A percentile compares a stretch with the other conserved stretches of the same genome.
Evolutionary conservation across 2,329 filamentous ascomycete genomes (phyloP).

Genomic region (Sclerotinia spermophila): DNA sequence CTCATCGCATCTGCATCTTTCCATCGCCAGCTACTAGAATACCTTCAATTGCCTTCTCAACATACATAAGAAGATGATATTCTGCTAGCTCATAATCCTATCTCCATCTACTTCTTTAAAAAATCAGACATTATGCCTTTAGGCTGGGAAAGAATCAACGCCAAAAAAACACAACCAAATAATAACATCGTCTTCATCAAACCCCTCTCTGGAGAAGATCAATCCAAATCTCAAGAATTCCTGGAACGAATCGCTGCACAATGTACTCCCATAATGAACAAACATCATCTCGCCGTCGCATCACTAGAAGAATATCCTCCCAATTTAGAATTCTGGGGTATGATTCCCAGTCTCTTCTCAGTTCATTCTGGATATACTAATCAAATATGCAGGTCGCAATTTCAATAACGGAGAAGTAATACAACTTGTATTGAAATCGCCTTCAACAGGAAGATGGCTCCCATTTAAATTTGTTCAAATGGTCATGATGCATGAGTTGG

Average conservation of each 20-base stretch:
- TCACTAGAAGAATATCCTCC: constrained; percentile 77
- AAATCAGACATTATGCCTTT: constrained; percentile 58
- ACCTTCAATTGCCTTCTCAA: background rate
- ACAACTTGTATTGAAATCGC: constrained; percentile 74
- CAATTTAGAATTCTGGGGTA: constrained; percentile 69
- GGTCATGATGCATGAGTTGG: constrained; percentile 88
- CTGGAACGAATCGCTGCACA: constrained; percentile 76
- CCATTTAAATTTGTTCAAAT: constrained; percentile 83
- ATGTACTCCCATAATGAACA: constrained; percentile 69
- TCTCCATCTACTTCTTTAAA: background rate
- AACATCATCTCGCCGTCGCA: constrained; percentile 60
- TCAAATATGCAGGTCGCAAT: constrained; percentile 63
- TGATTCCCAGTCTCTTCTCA: background rate
- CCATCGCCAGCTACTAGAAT: no score
- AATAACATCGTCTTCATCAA: constrained; percentile 82
- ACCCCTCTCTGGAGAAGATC: constrained; percentile 62
- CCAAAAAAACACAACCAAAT: constrained; percentile 70
- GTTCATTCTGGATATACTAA: background rate
- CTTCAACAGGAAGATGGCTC: constrained; percentile 64
- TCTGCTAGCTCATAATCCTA: background rate
- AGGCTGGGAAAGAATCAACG: constrained; percentile 76
- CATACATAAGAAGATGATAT: background rate
- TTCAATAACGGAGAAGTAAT: constrained; percentile 88
- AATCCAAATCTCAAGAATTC: constrained; percentile 63
- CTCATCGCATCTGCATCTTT: background rate